Evolutionary conservation across 345 rosid genomes (phyloP).

Genomic region (Brassica incana): DNA sequence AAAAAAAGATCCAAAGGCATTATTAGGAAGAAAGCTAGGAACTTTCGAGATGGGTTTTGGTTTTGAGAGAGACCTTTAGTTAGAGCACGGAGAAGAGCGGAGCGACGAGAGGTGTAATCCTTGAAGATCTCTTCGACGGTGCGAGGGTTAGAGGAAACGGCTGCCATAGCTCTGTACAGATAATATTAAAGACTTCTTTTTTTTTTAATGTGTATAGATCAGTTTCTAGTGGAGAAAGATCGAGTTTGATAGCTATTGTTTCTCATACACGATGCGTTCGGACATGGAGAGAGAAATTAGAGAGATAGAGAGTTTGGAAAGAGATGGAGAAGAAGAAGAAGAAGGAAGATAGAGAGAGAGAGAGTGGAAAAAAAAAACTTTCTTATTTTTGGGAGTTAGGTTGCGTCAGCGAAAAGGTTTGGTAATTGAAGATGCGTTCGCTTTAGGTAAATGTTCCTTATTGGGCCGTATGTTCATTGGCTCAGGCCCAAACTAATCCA

Average conservation of each 20-base stretch:
- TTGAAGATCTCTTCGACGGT: conserved; percentile 94
- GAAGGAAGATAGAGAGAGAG: no score
- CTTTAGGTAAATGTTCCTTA: conserved; percentile 23
- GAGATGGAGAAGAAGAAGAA: conserved; percentile 3
- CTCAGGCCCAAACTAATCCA: conserved; percentile 6
- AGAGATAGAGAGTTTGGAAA: neutral
- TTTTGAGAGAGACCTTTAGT: conserved; percentile 52
- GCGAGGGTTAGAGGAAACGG: conserved; percentile 66
- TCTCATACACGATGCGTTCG: conserved; percentile 34
- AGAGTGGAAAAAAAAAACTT: neutral
- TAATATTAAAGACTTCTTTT: neutral
- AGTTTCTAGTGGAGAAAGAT: conserved; percentile 34
- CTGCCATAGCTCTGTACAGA: conserved; percentile 39
- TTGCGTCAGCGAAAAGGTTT: conserved; percentile 42
- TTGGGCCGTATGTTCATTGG: conserved; percentile 1
- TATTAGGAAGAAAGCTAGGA: conserved; percentile 3
- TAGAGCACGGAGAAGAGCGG: conserved; percentile 89
- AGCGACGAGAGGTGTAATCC: conserved; percentile 75
- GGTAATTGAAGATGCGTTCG: conserved; percentile 25
- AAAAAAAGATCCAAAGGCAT: neutral
- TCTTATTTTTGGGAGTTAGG: conserved; percentile 36
- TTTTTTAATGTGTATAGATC: conserved; percentile 25
- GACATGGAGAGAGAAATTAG: conserved; percentile 6
- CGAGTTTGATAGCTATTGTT: conserved; percentile 30
- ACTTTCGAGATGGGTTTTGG: neutral